Conservation (phyloP, 495 filamentous ascomycete species). For the Evernia prunastri region DNA sequence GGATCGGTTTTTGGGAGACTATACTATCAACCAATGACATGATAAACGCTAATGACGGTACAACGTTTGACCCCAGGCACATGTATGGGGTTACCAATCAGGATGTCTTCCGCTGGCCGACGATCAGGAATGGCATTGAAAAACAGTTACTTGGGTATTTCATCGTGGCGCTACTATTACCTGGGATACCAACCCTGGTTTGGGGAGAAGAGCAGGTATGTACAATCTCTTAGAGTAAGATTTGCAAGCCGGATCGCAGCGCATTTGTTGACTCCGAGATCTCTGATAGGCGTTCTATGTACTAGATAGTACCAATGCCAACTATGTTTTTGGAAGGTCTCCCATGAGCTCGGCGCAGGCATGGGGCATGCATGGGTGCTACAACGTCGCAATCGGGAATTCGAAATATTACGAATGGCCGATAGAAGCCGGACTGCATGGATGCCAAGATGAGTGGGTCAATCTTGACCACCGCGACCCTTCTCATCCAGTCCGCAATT, state of each 20-base stretch:
- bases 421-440: conserved; percentile 35
- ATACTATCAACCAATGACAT: conserved; percentile 43
- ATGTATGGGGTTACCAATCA: conserved; percentile 48
- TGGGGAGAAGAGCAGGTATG: conserved; percentile 52
- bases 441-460: conserved; percentile 44
- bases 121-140: conserved; percentile 41
- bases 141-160: conserved; percentile 43
- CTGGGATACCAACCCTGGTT: conserved; percentile 42
- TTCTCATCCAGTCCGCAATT: conserved; percentile 43
- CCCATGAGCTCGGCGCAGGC: conserved; percentile 43
- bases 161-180: conserved; percentile 42
- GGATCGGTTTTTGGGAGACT: conserved; percentile 38
- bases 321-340: conserved; percentile 46
- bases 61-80: conserved; percentile 46
- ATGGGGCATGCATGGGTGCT: conserved; percentile 49
- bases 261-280: too few relatives aligned
- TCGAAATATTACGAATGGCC: conserved; percentile 42
- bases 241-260: too few relatives aligned
- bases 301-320: conserved; percentile 42
- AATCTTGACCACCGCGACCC: conserved; percentile 48
- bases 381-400: conserved; percentile 40
- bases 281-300: conserved; percentile 47
- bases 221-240: too few relatives aligned
- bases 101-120: conserved; percentile 49
- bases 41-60: conserved; percentile 43